Conservation (phyloP, 345 rosid genomes). For the Hibiscus trionum region DNA sequence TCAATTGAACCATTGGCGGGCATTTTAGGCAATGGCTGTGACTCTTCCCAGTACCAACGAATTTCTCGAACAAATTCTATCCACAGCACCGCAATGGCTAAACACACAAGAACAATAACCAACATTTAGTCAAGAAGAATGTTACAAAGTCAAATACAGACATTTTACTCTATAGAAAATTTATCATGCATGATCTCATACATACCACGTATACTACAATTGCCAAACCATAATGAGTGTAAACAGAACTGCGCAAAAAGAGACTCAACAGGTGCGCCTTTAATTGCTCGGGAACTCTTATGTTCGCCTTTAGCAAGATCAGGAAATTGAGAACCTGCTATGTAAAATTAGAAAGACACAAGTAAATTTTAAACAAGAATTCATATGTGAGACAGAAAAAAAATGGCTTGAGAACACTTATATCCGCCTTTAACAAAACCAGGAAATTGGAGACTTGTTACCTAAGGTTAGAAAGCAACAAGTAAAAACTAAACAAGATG, state of each 20-base stretch:
- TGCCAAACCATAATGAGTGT: constrained; percentile 83
- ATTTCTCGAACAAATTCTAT: constrained; percentile 91
- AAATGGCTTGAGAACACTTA: constrained; percentile 50
- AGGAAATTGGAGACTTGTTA: constrained; percentile 39
- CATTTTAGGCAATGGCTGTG: constrained; percentile 78
- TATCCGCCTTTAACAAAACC: constrained; percentile 70
- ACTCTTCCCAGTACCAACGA: constrained; percentile 97
- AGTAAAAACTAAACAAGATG: not conserved
- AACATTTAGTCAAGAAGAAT: constrained; percentile 12
- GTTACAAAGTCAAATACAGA: not conserved
- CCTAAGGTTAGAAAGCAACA: not conserved
- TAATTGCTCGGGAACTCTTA: constrained; percentile 66
- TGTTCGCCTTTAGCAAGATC: constrained; percentile 50
- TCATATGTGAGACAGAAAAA: not conserved
- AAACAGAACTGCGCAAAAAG: constrained; percentile 85
- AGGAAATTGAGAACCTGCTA: constrained; percentile 40
- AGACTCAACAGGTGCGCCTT: constrained; percentile 74
- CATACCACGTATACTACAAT: constrained; percentile 89
- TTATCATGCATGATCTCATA: constrained; percentile 8
- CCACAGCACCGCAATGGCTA: constrained; percentile 88
- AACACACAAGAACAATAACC: constrained; percentile 14
- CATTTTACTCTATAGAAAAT: not conserved
- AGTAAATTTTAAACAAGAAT: not conserved
- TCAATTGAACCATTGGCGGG: constrained; percentile 57
- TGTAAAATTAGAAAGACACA: not conserved